These are phyloP conservation scores for Trichocladium antarcticum DNA, from an alignment of 495 filamentous ascomycete genomes.

Conservation along the genomic window DNA sequence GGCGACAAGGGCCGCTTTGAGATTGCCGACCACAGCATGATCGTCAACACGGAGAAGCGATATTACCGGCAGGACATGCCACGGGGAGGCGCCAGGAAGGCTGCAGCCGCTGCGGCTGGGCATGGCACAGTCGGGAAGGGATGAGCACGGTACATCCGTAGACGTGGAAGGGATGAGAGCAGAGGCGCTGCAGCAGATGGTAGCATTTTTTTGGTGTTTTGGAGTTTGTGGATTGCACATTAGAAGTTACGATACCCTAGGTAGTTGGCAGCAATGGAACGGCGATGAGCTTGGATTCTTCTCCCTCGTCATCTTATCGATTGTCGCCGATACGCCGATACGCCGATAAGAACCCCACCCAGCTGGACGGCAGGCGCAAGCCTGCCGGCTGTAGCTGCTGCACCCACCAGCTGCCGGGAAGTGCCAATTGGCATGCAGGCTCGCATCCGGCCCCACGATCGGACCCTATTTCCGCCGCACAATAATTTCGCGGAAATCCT, in stretches of 20 bases:
- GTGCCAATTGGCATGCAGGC: constrained; percentile 1
- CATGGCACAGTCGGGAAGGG: constrained; percentile 13
- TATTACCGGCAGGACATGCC: constrained; percentile 29
- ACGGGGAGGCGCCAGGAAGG: constrained; percentile 17
- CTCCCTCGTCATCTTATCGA: background rate
- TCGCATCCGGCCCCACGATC: constrained; percentile 19
- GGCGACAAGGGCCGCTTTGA: constrained; percentile 26
- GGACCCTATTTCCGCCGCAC: constrained; percentile 32
- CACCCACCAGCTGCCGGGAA: constrained; percentile 3
- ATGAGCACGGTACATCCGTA: background rate
- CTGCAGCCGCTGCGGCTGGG: background rate
- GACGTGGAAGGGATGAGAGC: too few relatives aligned
- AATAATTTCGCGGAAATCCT: constrained; percentile 30
- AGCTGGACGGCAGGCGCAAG: background rate
- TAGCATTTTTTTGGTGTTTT: too few relatives aligned
- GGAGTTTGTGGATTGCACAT: background rate
- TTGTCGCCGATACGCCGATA: background rate
- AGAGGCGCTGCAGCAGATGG: background rate
- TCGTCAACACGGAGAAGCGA: constrained; percentile 33
- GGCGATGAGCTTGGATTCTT: background rate
- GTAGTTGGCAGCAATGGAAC: background rate
- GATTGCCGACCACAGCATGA: constrained; percentile 40
- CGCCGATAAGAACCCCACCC: background rate
- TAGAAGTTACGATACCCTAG: constrained; percentile 3
- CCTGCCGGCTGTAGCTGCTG: background rate